Evolutionary conservation across 2,329 filamentous ascomycete species (phyloP), one percentile per base, ranked within the genome.

Genomic region (Ceratocystis lukuohia): DNA sequence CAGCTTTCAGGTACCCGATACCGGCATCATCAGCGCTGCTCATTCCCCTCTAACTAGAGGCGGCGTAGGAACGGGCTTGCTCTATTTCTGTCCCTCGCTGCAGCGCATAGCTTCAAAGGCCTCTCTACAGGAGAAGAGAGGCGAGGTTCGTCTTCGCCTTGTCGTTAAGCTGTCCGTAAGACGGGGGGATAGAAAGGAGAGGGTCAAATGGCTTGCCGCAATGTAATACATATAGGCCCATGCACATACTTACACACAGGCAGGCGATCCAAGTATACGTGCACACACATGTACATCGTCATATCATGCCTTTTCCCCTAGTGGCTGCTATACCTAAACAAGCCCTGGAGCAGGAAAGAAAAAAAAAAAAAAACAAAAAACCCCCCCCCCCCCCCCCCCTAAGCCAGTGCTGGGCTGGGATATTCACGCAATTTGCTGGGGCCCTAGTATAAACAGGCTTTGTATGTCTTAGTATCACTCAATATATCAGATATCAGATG

Each of bases 401-500:
- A 41, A 3, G 37, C 37, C 37, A n/a, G 56, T 28, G 2, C 56
- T 8, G 17, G 56, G 1, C 56, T 22, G 28, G 15, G 5, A 59
- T 59, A 37, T 20, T 37, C 37, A 37, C 56, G 17, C 28, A 33
- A 37, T 37, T 17, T 15, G 28, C 28, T 4, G n/a, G 28, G 56
- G 30, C 56, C 30, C 15, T 12, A 41, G 37, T 15, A 12, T 15
- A 41, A 8, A 33, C 48, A 50, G 7, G 22, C 28, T 37, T 30
- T 57, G 8, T 3, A 4, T 53, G 56, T 59, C 56, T 59, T 33
- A 17, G 56, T 59, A 22, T 59, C 28, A 59, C n/a, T 33, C 56
- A 37, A 59, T 59, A 48, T 41, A 41, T 41, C 37, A 41, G 37
- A 59, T 59, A 59, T 59, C 56, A 59, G 56, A 59, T 59, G 56